Conservation (phyloP, 2,329 filamentous ascomycete genomes). For the Pseudocercospora cruenta region DNA sequence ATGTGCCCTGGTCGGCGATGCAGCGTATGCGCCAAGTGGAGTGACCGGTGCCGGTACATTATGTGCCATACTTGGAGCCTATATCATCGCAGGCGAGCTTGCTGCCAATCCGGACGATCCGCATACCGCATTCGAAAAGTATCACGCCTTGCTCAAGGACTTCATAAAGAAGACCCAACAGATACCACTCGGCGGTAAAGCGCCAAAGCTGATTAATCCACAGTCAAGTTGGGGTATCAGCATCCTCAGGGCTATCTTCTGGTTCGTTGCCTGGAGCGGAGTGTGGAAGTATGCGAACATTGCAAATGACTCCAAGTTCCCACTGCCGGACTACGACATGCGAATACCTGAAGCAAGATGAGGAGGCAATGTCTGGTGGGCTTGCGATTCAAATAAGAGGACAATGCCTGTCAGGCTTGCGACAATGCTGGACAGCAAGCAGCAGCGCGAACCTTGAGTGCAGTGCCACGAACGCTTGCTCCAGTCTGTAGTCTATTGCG, state of each 20-base stretch:
- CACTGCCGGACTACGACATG: constrained; percentile 5
- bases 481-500: not conserved
- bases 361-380: not conserved
- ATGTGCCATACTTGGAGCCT: constrained; percentile 44
- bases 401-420: not conserved
- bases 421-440: not conserved
- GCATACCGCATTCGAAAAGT: constrained; percentile 27
- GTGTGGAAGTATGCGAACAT: constrained; percentile 19
- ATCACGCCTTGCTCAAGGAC: constrained; percentile 26
- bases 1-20: constrained; percentile 45
- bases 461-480: not conserved
- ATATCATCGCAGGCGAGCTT: constrained; percentile 38
- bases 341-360: not conserved
- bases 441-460: not conserved
- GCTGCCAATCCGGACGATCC: constrained; percentile 19
- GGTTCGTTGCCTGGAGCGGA: constrained; percentile 20
- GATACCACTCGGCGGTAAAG: constrained; percentile 36
- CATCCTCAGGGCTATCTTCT: constrained; percentile 29
- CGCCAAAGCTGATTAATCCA: constrained; percentile 29
- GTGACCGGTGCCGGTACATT: constrained; percentile 39
- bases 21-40: constrained; percentile 43
- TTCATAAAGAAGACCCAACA: constrained; percentile 32
- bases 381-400: not conserved
- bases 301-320: not conserved
- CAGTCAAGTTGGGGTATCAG: constrained; percentile 31